Conservation (phyloP, 495 filamentous ascomycete genomes). For the Trichoderma asperelloides region DNA sequence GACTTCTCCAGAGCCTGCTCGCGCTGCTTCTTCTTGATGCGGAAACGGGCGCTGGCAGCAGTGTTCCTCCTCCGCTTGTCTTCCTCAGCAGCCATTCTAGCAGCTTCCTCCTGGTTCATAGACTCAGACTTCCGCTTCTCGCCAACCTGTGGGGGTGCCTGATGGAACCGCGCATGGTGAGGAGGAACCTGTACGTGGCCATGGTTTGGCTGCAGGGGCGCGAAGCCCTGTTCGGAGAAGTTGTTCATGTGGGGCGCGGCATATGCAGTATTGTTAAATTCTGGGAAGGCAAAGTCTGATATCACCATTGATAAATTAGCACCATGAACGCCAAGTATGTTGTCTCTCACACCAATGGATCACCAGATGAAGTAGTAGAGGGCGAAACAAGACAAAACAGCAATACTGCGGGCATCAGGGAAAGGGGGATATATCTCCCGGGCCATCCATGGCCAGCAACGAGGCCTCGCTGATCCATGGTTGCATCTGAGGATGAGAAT, state of each 20-base stretch:
- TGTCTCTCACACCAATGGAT: neutral
- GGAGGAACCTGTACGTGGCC: slow-evolving; percentile 27
- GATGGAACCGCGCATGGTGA: slow-evolving; percentile 33
- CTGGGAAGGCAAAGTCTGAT: slow-evolving; percentile 41
- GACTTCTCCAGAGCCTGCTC: slow-evolving; percentile 86
- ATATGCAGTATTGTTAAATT: slow-evolving; percentile 34
- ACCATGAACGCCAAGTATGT: neutral
- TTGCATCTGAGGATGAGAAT: neutral
- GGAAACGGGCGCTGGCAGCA: slow-evolving; percentile 87
- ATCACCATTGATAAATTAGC: slow-evolving; percentile 16
- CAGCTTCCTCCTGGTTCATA: slow-evolving; percentile 55
- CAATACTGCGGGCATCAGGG: neutral
- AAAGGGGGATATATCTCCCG: neutral
- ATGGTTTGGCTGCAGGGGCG: slow-evolving; percentile 38
- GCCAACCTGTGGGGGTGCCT: slow-evolving; percentile 29
- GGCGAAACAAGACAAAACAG: neutral
- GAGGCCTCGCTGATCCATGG: neutral
- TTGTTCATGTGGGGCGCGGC: slow-evolving; percentile 36
- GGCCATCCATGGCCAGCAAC: neutral
- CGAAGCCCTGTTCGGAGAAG: slow-evolving; percentile 36
- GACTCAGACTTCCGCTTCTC: slow-evolving; percentile 46
- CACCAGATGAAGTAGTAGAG: neutral
- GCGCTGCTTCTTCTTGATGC: slow-evolving; percentile 98
- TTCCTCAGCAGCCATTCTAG: slow-evolving; percentile 81
- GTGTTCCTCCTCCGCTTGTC: slow-evolving; percentile 97